Percentiles rank a stretch among this genome's conserved stretches.
These are phyloP conservation scores for Zopfochytrium polystomum DNA, from an alignment of 371 early-diverging fungal genomes.

Conservation along the genomic window DNA sequence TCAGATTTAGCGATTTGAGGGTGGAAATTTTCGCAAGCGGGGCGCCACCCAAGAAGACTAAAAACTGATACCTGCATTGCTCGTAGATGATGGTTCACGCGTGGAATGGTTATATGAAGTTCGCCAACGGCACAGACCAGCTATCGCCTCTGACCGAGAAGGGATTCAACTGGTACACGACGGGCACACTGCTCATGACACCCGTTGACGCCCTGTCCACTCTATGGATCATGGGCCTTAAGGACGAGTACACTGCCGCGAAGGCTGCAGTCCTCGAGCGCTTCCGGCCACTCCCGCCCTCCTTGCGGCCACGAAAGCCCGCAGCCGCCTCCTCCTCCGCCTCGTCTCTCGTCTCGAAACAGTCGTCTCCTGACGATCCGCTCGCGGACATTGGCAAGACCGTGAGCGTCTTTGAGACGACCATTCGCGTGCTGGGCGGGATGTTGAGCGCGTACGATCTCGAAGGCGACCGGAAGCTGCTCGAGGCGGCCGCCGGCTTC, in stretches of 20 bases:
- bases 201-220: conserved; percentile 85
- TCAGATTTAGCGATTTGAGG: no score
- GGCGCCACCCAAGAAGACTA: no score
- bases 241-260: conserved; percentile 66
- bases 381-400: conserved; percentile 6
- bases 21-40: no score
- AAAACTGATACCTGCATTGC: no score
- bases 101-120: conserved; percentile 29
- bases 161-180: conserved; percentile 27
- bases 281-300: conserved; percentile 61
- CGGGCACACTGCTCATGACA: conserved; percentile 48
- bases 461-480: conserved; percentile 25
- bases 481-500: conserved; percentile 53
- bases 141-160: conserved; percentile 20
- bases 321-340: no score
- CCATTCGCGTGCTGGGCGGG: conserved; percentile 43
- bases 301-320: no score
- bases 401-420: conserved; percentile 38
- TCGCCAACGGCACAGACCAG: conserved; percentile 33
- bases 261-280: conserved; percentile 60
- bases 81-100: conserved; percentile 40
- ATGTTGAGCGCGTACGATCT: conserved; percentile 43
- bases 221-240: conserved; percentile 73
- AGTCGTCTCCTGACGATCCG: no score
- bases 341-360: no score